Evolutionary conservation across 768 basidiomycete species (phyloP).

Genomic region (Leucogyrophana mollusca): DNA sequence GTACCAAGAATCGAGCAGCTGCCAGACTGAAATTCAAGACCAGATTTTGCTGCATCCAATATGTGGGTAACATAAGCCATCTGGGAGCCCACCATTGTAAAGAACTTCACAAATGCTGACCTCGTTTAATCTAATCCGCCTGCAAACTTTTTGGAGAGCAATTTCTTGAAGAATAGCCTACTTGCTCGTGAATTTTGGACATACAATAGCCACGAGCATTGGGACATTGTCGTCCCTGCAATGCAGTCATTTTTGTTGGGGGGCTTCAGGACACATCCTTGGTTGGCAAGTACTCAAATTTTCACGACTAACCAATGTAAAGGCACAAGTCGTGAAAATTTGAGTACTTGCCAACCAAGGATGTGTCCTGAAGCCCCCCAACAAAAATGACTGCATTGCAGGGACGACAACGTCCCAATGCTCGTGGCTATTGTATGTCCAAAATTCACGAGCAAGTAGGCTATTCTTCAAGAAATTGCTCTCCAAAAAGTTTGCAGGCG

Average conservation of each 20-base stretch:
- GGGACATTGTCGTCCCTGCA: conserved; percentile 19
- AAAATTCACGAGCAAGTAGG: not conserved
- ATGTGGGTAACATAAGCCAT: too few relatives aligned
- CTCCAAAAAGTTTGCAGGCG: conserved; percentile 40
- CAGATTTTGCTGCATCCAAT: too few relatives aligned
- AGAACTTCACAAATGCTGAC: conserved; percentile 50
- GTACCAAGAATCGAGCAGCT: too few relatives aligned
- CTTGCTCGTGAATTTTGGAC: not conserved
- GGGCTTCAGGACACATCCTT: conserved; percentile 42
- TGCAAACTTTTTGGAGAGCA: conserved; percentile 27
- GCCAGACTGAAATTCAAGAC: too few relatives aligned
- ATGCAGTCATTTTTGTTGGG: conserved; percentile 53
- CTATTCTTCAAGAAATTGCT: conserved; percentile 32
- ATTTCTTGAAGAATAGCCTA: conserved; percentile 30
- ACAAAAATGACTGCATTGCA: conserved; percentile 47
- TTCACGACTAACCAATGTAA: conserved; percentile 61
- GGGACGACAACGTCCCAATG: conserved; percentile 13
- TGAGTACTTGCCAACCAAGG: conserved; percentile 54
- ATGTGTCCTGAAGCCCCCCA: conserved; percentile 47
- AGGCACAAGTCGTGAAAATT: conserved; percentile 54
- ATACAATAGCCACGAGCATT: not conserved
- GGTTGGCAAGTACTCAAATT: conserved; percentile 54
- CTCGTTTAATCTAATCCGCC: conserved; percentile 50
- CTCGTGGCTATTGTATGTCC: not conserved
- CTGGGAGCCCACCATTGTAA: conserved; percentile 57